Percentiles rank a stretch among this genome's conserved stretches.
phyloP scores from a whole-genome alignment of 2,329 filamentous ascomycete genomes.

The Amauroascus verrucosus region DNA sequence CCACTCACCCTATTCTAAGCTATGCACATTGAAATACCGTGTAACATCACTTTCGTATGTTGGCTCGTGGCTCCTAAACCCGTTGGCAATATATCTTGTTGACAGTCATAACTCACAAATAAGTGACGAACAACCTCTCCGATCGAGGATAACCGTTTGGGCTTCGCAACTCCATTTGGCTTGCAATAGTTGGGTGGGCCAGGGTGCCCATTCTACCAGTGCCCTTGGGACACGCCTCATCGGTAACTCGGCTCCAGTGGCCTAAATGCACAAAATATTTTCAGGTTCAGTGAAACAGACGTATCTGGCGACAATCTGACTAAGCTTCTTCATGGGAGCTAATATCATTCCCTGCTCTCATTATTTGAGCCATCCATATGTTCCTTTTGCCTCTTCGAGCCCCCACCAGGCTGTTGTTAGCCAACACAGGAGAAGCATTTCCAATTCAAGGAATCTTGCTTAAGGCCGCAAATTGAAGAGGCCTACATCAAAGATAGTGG shows the following conservation, averaged over 20 bases:
- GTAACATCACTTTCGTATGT: too few relatives aligned
- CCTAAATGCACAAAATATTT: neutral
- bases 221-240: neutral
- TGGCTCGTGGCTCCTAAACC: too few relatives aligned
- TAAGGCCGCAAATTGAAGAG: neutral
- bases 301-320: neutral
- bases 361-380: too few relatives aligned
- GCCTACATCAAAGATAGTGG: neutral
- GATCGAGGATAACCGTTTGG: too few relatives aligned
- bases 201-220: neutral
- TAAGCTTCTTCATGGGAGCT: neutral
- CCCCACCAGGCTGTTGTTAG: too few relatives aligned
- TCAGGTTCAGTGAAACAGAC: neutral
- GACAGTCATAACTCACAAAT: too few relatives aligned
- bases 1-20: too few relatives aligned
- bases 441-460: too few relatives aligned
- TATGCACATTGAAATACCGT: neutral
- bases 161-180: neutral
- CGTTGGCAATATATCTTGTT: too few relatives aligned
- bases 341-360: neutral
- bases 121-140: too few relatives aligned
- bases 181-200: neutral
- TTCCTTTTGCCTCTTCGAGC: too few relatives aligned
- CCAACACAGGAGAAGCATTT: too few relatives aligned
- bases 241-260: neutral